Base-by-base conservation (phyloP, 2,329 filamentous ascomycete species). In the Beauveria asiatica region DNA sequence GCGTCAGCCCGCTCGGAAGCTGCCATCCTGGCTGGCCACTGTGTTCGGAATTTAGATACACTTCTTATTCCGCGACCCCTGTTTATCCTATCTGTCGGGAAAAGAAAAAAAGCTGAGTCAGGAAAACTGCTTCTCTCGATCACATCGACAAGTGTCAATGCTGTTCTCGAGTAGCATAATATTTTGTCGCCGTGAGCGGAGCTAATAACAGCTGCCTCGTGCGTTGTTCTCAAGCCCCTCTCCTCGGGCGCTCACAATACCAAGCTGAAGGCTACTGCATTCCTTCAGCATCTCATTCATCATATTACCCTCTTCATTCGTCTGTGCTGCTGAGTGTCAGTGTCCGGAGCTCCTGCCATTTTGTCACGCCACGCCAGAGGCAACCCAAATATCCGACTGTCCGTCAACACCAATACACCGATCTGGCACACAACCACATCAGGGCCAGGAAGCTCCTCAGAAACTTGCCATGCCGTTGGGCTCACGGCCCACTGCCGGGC, bases 1-100 rank as follows among this genome's bases (percentile, higher is more conserved):
- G 48, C 21, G 45, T 13, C 41, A 25, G 25, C 46, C 23, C 27
- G 52, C 50, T 30, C 37, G 52, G 57, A 52, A 41, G 17, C 53
- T 17, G 13, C 46, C 46, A 61, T 61, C 51, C 52, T 39, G 37
- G 59, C 52, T 39, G 37, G 59, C 50, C 21, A 51, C 51, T 23
- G 46, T 42, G 25, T 23, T 13, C 33, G 33, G 33, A 37, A 37
- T 57, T 11, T 44, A 17, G 13, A 46, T 53, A 7, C 19, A 19
- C 48, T 23, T 42, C 37, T 30, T 3, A 3, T 50, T 45, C 25
- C 39, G 37, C 21, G 13, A 25, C 25, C 56, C 56, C 30, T 49
- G 33, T 44, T 51, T 23, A 27, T 23, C 46, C 21, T 49, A 21
- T 33, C 44, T 23, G n/a, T 23, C n/a, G 2, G 46, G 33, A 46